Evolutionary conservation across 257 asterid genomes (phyloP), one percentile per base, ranked within the genome.

Genomic region (Nyctanthes arbortristis): DNA sequence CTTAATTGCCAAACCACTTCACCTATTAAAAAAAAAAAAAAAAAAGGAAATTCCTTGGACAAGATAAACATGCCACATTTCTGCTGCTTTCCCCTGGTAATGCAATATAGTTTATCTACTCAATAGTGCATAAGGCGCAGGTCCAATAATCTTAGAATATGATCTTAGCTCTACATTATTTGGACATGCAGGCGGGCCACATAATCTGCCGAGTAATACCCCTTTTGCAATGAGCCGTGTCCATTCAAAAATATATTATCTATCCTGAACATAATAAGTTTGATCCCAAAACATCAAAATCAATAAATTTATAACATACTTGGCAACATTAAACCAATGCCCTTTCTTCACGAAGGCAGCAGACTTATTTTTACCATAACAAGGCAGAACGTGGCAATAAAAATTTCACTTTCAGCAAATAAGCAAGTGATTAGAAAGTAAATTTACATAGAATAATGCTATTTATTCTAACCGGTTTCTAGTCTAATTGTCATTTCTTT

Each of bases 381-480:
- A 49, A 20, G 58, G 28, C 29, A 49, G 58, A 12, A 7, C 22
- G 29, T n/a, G n/a, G n/a, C n/a, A n/a, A 5, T 20, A 37, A 31
- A 3, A 39, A 58, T 2, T 54, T 65, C 24, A 24, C 35, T 69
- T n/a, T 57, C 73, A 61, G 64, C 57, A 73, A 45, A 63, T 55
- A 56, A 36, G 52, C 55, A 39, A 39, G 58, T 67, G 12, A 8
- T 22, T 10, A 14, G 61, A 35, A 66, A 55, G 47, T 58, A 58
- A 63, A 63, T 7, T 16, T 12, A 69, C n/a, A n/a, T n/a, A n/a
- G n/a, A n/a, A n/a, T n/a, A n/a, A n/a, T n/a, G n/a, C n/a, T n/a
- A n/a, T n/a, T n/a, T n/a, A n/a, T n/a, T n/a, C n/a, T n/a, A n/a
- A n/a, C n/a, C n/a, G n/a, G n/a, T n/a, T n/a, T n/a, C n/a, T n/a